These are phyloP conservation scores for Discostella stelligera DNA, from an alignment of 352 stramenopile genomes.

Conservation along the genomic window DNA sequence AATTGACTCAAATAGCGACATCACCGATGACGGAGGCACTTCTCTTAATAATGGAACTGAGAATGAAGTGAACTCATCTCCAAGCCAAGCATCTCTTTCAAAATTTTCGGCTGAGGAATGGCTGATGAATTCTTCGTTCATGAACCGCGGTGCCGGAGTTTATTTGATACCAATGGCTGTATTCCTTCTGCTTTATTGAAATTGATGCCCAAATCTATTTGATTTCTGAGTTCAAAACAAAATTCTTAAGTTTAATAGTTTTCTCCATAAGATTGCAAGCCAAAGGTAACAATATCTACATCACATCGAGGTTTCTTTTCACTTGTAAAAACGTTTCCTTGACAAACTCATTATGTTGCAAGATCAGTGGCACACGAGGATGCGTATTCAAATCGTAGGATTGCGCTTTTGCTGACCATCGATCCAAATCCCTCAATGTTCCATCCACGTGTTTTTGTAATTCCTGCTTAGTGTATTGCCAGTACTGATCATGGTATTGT, in stretches of 20 bases:
- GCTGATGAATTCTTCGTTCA: background rate
- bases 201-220: background rate
- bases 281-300: slow-evolving; percentile 7
- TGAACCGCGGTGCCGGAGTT: background rate
- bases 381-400: slow-evolving; percentile 22
- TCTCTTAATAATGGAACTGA: background rate
- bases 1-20: background rate
- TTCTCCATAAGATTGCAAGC: too few relatives aligned
- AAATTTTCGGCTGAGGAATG: background rate
- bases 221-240: too few relatives aligned
- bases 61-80: background rate
- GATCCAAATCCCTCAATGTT: slow-evolving; percentile 17
- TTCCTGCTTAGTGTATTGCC: slow-evolving; percentile 44
- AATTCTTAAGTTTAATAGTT: background rate
- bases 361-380: slow-evolving; percentile 33
- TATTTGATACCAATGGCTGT: background rate
- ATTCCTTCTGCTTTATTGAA: background rate
- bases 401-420: slow-evolving; percentile 22
- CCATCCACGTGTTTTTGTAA: slow-evolving; percentile 51
- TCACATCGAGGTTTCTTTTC: slow-evolving; percentile 8
- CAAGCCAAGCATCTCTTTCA: background rate
- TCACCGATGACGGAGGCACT: background rate
- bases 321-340: slow-evolving; percentile 37
- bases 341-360: slow-evolving; percentile 49
- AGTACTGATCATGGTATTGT: slow-evolving; percentile 46